Evolutionary conservation across 2,329 filamentous ascomycete genomes (phyloP).

Genomic region (Penicillium verrucosum): DNA sequence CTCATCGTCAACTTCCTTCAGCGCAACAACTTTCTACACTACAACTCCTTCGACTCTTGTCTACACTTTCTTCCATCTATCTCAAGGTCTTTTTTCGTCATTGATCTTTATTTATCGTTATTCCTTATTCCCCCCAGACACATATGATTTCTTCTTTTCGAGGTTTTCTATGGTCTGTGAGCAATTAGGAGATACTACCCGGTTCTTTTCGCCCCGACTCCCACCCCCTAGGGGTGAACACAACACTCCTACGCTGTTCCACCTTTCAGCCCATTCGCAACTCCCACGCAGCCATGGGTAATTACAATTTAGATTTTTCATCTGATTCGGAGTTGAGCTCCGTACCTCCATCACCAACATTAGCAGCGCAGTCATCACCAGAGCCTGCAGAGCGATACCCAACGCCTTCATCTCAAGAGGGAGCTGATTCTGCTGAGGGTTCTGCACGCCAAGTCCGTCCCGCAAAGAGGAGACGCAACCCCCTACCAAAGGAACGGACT

Average conservation of each 20-base stretch:
- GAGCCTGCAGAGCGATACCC: conserved; percentile 36
- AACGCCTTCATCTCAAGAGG: conserved; percentile 44
- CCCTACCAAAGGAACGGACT: conserved; percentile 64
- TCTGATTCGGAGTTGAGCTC: conserved; percentile 45
- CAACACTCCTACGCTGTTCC: conserved; percentile 10
- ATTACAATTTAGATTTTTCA: conserved; percentile 19
- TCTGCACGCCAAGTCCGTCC: conserved; percentile 57
- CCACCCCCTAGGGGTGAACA: background rate
- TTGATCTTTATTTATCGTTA: conserved; percentile 6
- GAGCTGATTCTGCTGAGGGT: conserved; percentile 24
- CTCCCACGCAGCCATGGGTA: conserved; percentile 22
- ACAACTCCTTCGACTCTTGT: conserved; percentile 27
- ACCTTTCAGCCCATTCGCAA: conserved; percentile 6
- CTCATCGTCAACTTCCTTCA: conserved; percentile 22
- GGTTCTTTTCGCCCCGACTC: conserved; percentile 5
- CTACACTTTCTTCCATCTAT: conserved; percentile 15
- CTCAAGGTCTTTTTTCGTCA: conserved; percentile 8
- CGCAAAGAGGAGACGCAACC: conserved; percentile 68
- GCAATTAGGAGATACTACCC: conserved; percentile 4
- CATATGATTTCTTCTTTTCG: conserved; percentile 10
- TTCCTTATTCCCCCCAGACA: conserved; percentile 1
- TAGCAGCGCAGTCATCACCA: conserved; percentile 38
- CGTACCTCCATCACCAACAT: conserved; percentile 24
- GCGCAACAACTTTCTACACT: conserved; percentile 15
- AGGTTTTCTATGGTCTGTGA: conserved; percentile 9